Percentiles rank a stretch among this genome's conserved stretches.
phyloP scores from a whole-genome alignment of 805 yeast species.

The Ogataea thermomethanolica region DNA sequence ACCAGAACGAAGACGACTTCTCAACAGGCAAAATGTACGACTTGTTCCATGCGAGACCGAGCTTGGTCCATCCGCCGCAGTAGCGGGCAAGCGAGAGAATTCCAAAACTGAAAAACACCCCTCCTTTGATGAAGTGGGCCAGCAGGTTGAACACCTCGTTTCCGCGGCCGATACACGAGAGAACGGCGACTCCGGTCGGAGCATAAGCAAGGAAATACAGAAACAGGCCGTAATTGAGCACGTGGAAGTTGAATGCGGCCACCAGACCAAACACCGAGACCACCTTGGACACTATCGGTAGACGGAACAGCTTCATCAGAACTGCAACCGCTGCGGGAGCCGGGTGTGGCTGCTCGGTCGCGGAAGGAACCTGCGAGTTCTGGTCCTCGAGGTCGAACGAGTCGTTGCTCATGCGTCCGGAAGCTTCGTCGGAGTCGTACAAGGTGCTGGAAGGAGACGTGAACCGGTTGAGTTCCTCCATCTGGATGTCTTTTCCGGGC shows the following conservation, averaged over 20 bases:
- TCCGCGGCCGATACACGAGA: slow-evolving; percentile 67
- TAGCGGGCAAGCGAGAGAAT: slow-evolving; percentile 78
- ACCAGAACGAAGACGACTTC: slow-evolving; percentile 27
- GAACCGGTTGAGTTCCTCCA: slow-evolving; percentile 21
- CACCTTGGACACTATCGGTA: slow-evolving; percentile 16
- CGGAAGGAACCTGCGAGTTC: slow-evolving; percentile 1
- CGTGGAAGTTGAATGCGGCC: slow-evolving; percentile 41
- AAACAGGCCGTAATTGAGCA: slow-evolving; percentile 64
- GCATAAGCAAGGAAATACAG: slow-evolving; percentile 56
- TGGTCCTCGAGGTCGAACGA: slow-evolving; percentile 26
- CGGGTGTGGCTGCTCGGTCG: neutral
- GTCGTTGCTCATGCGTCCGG: slow-evolving; percentile 14
- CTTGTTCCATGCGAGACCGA: slow-evolving; percentile 92
- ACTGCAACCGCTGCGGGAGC: slow-evolving; percentile 14
- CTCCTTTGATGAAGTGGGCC: slow-evolving; percentile 96
- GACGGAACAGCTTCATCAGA: slow-evolving; percentile 35
- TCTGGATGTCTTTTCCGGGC: slow-evolving; percentile 25
- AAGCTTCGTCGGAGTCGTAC: slow-evolving; percentile 30
- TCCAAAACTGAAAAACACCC: slow-evolving; percentile 78
- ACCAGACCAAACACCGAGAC: slow-evolving; percentile 26
- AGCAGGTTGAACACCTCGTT: slow-evolving; percentile 68
- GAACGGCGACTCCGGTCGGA: slow-evolving; percentile 57
- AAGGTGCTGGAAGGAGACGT: slow-evolving; percentile 36
- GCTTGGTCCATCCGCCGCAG: slow-evolving; percentile 70
- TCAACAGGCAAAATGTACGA: slow-evolving; percentile 28